Base-by-base conservation (phyloP, 805 yeast species). In the Candida parachauliodes region DNA sequence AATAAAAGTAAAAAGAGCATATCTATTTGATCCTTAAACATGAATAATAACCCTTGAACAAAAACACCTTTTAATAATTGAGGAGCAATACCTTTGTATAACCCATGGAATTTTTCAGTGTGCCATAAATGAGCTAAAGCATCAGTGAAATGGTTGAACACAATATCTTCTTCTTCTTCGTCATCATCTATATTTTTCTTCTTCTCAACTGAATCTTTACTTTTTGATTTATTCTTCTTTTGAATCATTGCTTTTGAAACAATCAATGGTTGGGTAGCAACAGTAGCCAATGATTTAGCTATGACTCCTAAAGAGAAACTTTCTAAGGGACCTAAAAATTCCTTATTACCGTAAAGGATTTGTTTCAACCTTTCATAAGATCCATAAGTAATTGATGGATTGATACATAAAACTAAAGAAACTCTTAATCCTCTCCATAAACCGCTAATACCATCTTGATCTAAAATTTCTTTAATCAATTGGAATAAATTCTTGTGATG, bases 381-480 rank as follows among this genome's bases (percentile, higher is more conserved):
- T 6, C 94, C 91, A 54, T 86, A 87, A 2, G 95, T 87, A 54
- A 87, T 87, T 27, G 93, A 80, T 2, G 95, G 95, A 60, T 87
- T 87, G 34, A 82, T 66, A 14, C 91, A 86, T 35, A 87, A 71
- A 8, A 86, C 83, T 50, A 86, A 59, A 6, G 87, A 78, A 6
- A 88, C 95, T 57, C 86, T 82, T 40, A 87, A 70, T 0, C 95
- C 95, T 47, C 79, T 74, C 95, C 95, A 87, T 42, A 85, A 74
- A 0, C 91, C 91, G 15, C 72, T 57, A 25, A 79, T 45, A 3
- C 93, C 91, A 48, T 83, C 85, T 19, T 78, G 78, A 15, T 65
- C 61, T 25, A 76, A 57, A 34, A 85, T 77, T 35, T 77, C 76
- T 41, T 70, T 52, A 26, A 59, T 47, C 45, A 68, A 56, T 46